Conservation (phyloP, 2,329 filamentous ascomycete genomes). For the Elsinoe necatrix region DNA sequence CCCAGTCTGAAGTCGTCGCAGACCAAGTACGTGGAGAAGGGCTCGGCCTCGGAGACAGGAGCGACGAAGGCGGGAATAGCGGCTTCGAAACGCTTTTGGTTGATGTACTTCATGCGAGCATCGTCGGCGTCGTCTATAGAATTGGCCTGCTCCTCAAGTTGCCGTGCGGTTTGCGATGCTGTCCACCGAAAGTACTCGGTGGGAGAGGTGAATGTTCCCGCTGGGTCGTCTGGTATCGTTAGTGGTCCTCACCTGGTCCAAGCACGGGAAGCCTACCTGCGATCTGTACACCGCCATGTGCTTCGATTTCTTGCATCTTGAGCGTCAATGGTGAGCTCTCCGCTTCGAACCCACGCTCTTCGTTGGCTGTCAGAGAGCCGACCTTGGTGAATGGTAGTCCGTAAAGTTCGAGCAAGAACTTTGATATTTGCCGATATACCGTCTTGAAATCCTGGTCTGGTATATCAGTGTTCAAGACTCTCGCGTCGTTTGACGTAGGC, state of each 20-base stretch:
- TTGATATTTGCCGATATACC: constrained; percentile 16
- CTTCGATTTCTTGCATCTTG: constrained; percentile 17
- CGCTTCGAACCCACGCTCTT: neutral
- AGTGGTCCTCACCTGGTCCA: too few species aligned
- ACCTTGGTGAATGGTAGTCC: constrained; percentile 19
- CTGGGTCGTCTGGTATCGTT: constrained; percentile 4
- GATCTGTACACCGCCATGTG: constrained; percentile 10
- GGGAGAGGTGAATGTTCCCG: neutral
- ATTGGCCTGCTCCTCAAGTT: constrained; percentile 24
- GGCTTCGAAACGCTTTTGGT: constrained; percentile 20
- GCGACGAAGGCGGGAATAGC: constrained; percentile 19
- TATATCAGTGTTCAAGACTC: constrained; percentile 1
- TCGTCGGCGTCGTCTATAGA: constrained; percentile 22
- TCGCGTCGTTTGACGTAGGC: neutral
- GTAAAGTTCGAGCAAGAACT: constrained; percentile 19
- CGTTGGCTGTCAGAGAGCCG: constrained; percentile 10
- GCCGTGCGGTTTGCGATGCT: constrained; percentile 21
- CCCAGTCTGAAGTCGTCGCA: constrained; percentile 22
- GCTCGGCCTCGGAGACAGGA: neutral
- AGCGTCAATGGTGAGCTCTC: constrained; percentile 11
- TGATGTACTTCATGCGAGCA: constrained; percentile 22
- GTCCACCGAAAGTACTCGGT: constrained; percentile 22
- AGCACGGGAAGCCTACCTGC: constrained; percentile 8
- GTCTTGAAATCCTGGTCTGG: neutral
- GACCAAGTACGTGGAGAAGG: neutral